Evolutionary conservation across 148 eudicot species (phyloP).

Genomic region (Linanthus parryae): DNA sequence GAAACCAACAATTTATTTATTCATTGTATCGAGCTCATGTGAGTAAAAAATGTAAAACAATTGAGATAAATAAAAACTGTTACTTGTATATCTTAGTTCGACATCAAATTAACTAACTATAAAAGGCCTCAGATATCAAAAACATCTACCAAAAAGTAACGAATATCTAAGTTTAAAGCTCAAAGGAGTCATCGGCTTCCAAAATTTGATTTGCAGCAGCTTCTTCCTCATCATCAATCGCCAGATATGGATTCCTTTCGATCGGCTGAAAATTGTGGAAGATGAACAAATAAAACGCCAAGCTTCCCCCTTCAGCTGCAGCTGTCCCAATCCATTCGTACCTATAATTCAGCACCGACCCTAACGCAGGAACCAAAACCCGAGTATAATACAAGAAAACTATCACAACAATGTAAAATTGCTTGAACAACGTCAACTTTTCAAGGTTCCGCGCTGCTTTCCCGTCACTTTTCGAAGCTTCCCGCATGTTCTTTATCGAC

Average conservation of each 20-base stretch:
- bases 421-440: conserved; percentile 25
- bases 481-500: conserved; percentile 22
- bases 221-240: conserved; percentile 18
- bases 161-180: neutral
- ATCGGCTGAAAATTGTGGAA: conserved; percentile 23
- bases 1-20: too few relatives aligned
- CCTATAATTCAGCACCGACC: conserved; percentile 12
- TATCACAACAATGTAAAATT: conserved; percentile 27
- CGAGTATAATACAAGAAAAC: conserved; percentile 29
- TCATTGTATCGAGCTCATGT: too few relatives aligned
- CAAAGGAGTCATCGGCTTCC: neutral
- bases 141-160: too few relatives aligned
- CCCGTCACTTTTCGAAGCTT: conserved; percentile 27
- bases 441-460: conserved; percentile 24
- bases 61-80: too few relatives aligned
- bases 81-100: too few relatives aligned
- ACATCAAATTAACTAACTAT: too few relatives aligned
- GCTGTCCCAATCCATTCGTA: conserved; percentile 18
- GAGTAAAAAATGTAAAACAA: too few relatives aligned
- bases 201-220: neutral
- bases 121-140: too few relatives aligned
- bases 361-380: conserved; percentile 18
- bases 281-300: conserved; percentile 20
- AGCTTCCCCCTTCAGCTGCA: conserved; percentile 22
- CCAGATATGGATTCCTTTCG: conserved; percentile 21